Conservation (phyloP, 208 protist species). For the Polymyxa betae region DNA sequence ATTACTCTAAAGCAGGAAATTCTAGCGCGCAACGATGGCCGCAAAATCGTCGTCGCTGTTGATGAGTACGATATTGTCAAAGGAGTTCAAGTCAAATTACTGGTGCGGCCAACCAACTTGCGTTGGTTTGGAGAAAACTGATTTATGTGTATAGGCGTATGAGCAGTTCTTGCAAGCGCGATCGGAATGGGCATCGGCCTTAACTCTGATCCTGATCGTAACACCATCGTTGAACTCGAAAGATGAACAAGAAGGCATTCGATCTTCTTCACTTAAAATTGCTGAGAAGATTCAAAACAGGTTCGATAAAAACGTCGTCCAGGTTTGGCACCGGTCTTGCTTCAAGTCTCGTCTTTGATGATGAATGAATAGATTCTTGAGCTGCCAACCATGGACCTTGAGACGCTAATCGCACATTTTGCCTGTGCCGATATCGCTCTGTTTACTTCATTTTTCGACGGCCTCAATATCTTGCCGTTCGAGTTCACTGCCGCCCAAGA, state of each 20-base stretch:
- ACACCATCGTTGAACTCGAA: conserved; percentile 11
- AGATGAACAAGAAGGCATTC: conserved; percentile 9
- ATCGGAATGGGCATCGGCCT: neutral
- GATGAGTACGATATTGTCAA: conserved; percentile 59
- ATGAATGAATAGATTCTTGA: neutral
- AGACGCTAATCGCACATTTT: conserved; percentile 28
- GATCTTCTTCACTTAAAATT: neutral
- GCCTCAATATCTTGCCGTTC: conserved; percentile 56
- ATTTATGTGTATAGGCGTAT: conserved; percentile 18
- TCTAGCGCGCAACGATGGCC: neutral
- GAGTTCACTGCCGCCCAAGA: conserved; percentile 62
- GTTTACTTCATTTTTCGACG: conserved; percentile 56
- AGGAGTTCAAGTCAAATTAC: conserved; percentile 56
- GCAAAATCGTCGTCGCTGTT: conserved; percentile 54
- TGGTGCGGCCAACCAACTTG: neutral
- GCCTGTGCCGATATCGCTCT: conserved; percentile 41
- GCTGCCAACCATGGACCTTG: neutral
- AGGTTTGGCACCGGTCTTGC: neutral
- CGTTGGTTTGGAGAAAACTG: neutral
- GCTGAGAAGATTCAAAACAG: neutral
- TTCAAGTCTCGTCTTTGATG: neutral
- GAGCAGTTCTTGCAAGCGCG: conserved; percentile 49
- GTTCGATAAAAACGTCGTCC: conserved; percentile 33
- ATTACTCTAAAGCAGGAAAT: conserved; percentile 9
- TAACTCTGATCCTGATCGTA: conserved; percentile 47